Percentiles rank a stretch among this genome's conserved stretches.
Evolutionary conservation across 208 protist genomes (phyloP).

Genomic region (Wallacemonas collosoma): DNA sequence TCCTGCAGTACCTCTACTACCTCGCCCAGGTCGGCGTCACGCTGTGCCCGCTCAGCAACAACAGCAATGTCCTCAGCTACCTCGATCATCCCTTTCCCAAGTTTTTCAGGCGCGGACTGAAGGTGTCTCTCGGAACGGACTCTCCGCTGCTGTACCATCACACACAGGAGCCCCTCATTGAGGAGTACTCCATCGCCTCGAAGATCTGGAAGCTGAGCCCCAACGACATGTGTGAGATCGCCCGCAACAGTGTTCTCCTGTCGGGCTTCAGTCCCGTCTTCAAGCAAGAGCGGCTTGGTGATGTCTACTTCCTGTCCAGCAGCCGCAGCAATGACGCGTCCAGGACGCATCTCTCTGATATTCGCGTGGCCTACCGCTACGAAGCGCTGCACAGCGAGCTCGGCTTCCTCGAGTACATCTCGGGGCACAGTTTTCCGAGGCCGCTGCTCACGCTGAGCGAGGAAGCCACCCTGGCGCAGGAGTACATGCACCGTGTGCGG

Average conservation of each 20-base stretch:
- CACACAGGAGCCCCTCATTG: slow-evolving; percentile 93
- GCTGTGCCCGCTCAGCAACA: slow-evolving; percentile 98
- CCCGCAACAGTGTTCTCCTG: slow-evolving; percentile 87
- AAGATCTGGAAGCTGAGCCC: slow-evolving; percentile 93
- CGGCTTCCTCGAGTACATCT: slow-evolving; percentile 80
- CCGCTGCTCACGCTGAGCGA: slow-evolving; percentile 70
- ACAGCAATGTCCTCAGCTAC: slow-evolving; percentile 98
- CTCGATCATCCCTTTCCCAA: slow-evolving; percentile 94
- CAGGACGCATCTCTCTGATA: slow-evolving; percentile 83
- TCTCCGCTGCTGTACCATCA: slow-evolving; percentile 97
- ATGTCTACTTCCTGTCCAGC: slow-evolving; percentile 87
- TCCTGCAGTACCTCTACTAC: slow-evolving; percentile 99
- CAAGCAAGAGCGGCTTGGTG: slow-evolving; percentile 85
- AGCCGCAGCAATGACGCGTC: slow-evolving; percentile 85
- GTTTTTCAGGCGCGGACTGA: slow-evolving; percentile 96
- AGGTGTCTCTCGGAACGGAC: slow-evolving; percentile 97
- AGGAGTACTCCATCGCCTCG: slow-evolving; percentile 93
- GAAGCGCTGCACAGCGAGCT: slow-evolving; percentile 92
- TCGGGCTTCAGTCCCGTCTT: slow-evolving; percentile 83
- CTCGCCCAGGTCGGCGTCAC: slow-evolving; percentile 97
- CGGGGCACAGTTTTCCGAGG: slow-evolving; percentile 72
- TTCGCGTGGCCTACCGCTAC: slow-evolving; percentile 90
- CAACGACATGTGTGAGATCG: slow-evolving; percentile 93
- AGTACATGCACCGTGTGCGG: slow-evolving; percentile 17
- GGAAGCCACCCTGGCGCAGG: slow-evolving; percentile 47